These are phyloP conservation scores for Wickerhamia fluorescens DNA, from an alignment of 805 yeast genomes.

Conservation along the genomic window DNA sequence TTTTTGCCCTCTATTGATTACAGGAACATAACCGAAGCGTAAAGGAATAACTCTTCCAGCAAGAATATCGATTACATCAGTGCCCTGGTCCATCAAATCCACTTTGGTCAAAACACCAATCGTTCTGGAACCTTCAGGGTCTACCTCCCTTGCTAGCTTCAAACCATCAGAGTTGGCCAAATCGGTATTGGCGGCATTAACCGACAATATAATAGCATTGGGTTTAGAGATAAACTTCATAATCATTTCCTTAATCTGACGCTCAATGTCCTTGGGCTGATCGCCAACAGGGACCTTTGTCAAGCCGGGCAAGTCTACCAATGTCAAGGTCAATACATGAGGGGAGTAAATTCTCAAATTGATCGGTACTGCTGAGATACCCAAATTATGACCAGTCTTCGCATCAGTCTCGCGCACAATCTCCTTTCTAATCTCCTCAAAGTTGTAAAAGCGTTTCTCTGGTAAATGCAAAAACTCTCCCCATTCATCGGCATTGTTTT, in stretches of 20 bases:
- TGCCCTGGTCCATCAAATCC: constrained; percentile 96
- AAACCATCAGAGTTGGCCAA: constrained; percentile 95
- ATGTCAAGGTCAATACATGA: constrained; percentile 84
- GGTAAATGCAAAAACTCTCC: constrained; percentile 96
- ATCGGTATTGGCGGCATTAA: constrained; percentile 82
- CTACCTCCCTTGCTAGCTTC: constrained; percentile 94
- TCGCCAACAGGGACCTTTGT: constrained; percentile 99
- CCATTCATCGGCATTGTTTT: constrained; percentile 83
- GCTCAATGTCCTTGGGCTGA: constrained; percentile 95
- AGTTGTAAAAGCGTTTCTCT: constrained; percentile 78
- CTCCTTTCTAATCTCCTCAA: constrained; percentile 82
- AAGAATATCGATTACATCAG: constrained; percentile 91
- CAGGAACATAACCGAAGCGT: constrained; percentile 94
- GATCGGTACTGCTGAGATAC: constrained; percentile 89
- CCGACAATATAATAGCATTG: constrained; percentile 89
- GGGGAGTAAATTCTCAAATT: constrained; percentile 91
- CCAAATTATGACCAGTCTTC: constrained; percentile 72
- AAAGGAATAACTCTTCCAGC: constrained; percentile 95
- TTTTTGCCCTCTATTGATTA: constrained; percentile 77
- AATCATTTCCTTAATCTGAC: constrained; percentile 87
- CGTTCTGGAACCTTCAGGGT: constrained; percentile 93
- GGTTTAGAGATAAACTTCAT: constrained; percentile 92
- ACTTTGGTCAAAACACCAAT: constrained; percentile 95
- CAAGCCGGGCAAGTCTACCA: constrained; percentile 95
- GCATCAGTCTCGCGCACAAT: constrained; percentile 88